Evolutionary conservation across 371 early-diverging fungal species (phyloP), one percentile per base, ranked within the genome.

Genomic region (Rhizomucor pusillus): DNA sequence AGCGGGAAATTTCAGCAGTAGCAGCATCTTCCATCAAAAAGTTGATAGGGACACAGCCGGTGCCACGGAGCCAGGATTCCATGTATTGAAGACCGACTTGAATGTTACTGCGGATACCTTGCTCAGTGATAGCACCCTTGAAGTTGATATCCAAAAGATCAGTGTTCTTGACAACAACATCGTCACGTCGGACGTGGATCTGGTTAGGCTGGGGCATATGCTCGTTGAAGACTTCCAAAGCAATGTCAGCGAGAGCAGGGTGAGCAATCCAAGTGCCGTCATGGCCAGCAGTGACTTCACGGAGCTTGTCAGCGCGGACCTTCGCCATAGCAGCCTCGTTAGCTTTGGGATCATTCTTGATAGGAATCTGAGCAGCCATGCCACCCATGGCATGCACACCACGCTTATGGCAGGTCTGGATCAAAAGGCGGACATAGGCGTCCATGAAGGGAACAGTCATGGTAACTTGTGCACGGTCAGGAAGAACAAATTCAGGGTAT

Each of bases 251-350:
- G 13, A 98, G 84, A 54, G 88, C 96, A 20, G 98, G 98, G 68
- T 98, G 98, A 39, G 98, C 98, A 34, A 97, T 94, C 98, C 98
- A 96, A 40, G 97, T 95, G 55, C 96, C 93, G 62, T 93, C 94
- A 72, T 95, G 95, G 39, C 96, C 96, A 46, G 94, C 94, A 51
- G 66, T 81, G 48, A 93, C 97, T 70, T 96, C 97, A 63, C 97
- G 87, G 45, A 85, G 74, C 81, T 96, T 96, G 73, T 96, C 97
- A 54, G 83, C 85, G 61, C 86, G 83, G 47, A 96, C 97, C 82
- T 95, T 95, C 60, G 75, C 79, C 81, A 94, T 84, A 45, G 94
- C 95, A 16, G 86, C 86, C 50, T 89, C 81, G 79, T 96, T 96
- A 50, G 91, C 93, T 41, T 77, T 68, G 37, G 75, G 67, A 66